Base-by-base conservation (phyloP, 2,329 filamentous ascomycete genomes). In the Aspergillus clavatus region DNA sequence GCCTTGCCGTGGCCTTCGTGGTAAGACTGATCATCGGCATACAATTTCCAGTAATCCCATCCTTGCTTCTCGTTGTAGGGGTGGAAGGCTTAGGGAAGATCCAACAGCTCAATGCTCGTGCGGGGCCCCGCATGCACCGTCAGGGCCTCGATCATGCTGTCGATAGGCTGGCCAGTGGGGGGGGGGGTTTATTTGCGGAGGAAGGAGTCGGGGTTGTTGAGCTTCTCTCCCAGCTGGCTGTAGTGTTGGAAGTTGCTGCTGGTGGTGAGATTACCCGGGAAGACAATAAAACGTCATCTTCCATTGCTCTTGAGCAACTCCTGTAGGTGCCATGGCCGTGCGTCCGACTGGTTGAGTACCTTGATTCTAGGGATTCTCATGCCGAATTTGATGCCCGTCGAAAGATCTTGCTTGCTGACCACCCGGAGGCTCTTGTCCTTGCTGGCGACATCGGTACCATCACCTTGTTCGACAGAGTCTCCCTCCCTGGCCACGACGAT, bases 31-130 rank as follows among this genome's bases (percentile, higher is more conserved):
- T 76, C 75, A 47, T 82, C 79, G 0, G 71, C 77, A 54, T 74
- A 79, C 1, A 82, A 68, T 56, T 76, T 78, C 50, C 72, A 67
- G 53, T 82, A 82, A 54, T 80, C 74, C 70, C 73, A 78, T 0
- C 79, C 78, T 0, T 65, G 52, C 11, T 64, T 61, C 8, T 71
- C 52, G 27, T 73, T 66, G 40, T 68, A 75, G 0, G 74, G 74
- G 26, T 71, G 70, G 38, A 77, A 74, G 0, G 75, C 65, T 2
- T 70, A 67, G 0, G 75, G 75, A 12, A 54, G 67, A 43, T 76
- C 72, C 11, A 35, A 16, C 2, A 50, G 31, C 0, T 56, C 48
- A n/a, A 56, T 61, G 5, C 78, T 65, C n/a, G 38, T 22, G 26
- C 43, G 21, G 8, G 38, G 7, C 16, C 38, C 47, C 11, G 36